Percentiles rank a stretch among this genome's conserved stretches.
These are phyloP conservation scores for Sarocladium oryzae DNA, from an alignment of 2,329 filamentous ascomycete species.

Conservation along the genomic window DNA sequence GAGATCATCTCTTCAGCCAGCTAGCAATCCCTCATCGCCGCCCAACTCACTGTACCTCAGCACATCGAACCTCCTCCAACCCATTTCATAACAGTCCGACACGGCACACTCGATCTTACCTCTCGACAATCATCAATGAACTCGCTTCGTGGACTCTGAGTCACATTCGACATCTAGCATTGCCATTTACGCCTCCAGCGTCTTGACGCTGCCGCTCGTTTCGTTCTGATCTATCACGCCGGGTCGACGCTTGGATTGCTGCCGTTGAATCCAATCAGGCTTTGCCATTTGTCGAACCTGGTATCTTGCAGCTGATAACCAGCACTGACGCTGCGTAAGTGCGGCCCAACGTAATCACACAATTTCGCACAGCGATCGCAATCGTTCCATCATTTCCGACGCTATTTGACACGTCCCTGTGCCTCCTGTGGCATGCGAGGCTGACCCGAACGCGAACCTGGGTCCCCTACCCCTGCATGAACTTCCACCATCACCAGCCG, in stretches of 20 bases:
- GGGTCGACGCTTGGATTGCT: not conserved
- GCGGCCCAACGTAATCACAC: not conserved
- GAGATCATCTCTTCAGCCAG: not conserved
- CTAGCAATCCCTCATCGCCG: not conserved
- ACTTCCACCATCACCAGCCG: not conserved
- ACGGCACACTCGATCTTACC: too few species aligned
- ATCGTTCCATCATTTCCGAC: not conserved
- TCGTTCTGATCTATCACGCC: not conserved
- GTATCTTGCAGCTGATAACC: not conserved
- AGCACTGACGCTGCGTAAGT: not conserved
- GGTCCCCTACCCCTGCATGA: not conserved
- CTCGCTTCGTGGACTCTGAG: not conserved
- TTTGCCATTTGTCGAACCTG: not conserved
- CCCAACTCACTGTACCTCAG: not conserved
- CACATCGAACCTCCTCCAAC: not conserved
- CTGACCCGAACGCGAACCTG: not conserved
- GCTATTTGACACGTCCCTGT: not conserved
- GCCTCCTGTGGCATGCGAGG: not conserved
- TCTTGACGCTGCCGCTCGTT: conserved; percentile 1
- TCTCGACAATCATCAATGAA: not conserved
- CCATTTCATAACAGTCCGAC: too few species aligned
- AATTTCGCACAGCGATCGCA: not conserved
- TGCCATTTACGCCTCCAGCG: not conserved
- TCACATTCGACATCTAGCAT: not conserved
- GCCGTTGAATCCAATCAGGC: not conserved